phyloP scores from a whole-genome alignment of 495 filamentous ascomycete genomes.

The Podospora fimiseda region DNA sequence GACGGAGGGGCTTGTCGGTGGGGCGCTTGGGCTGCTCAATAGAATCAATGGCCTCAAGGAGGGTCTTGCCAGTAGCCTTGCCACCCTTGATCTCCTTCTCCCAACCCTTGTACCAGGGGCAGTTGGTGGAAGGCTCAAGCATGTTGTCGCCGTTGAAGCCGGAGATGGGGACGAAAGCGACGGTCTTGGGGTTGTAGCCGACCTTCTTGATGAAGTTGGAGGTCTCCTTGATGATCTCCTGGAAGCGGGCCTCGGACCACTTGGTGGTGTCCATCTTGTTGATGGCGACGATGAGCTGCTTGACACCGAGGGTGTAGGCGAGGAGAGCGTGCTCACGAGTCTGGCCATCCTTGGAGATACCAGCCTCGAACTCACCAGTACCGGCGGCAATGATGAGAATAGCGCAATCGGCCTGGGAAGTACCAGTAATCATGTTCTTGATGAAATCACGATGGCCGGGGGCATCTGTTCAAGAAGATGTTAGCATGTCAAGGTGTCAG shows the following conservation, averaged over 20 bases:
- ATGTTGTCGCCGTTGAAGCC: constrained; percentile 99
- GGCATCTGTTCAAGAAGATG: constrained; percentile 57
- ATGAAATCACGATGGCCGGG: constrained; percentile 99
- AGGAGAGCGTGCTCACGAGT: constrained; percentile 99
- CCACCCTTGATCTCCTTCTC: constrained; percentile 96
- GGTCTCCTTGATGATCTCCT: constrained; percentile 99
- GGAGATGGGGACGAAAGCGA: constrained; percentile 99
- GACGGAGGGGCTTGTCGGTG: constrained; percentile 97
- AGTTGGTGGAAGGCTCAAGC: constrained; percentile 86
- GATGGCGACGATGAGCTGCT: constrained; percentile 99
- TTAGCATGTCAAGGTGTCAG: constrained; percentile 6
- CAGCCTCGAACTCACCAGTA: constrained; percentile 99
- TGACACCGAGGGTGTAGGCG: constrained; percentile 99
- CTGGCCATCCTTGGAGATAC: constrained; percentile 99
- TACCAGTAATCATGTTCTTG: constrained; percentile 99
- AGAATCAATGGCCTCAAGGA: constrained; percentile 96
- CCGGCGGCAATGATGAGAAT: constrained; percentile 99
- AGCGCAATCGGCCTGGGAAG: constrained; percentile 98
- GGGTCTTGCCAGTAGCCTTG: constrained; percentile 90
- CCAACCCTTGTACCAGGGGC: constrained; percentile 99
- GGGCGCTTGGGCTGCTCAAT: constrained; percentile 91
- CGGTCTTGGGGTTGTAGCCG: constrained; percentile 97
- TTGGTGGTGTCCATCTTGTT: constrained; percentile 99
- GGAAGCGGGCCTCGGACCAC: constrained; percentile 92
- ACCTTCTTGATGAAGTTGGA: constrained; percentile 99